Base-by-base conservation (phyloP, 2,329 filamentous ascomycete genomes). In the Trichoderma brevicompactum region DNA sequence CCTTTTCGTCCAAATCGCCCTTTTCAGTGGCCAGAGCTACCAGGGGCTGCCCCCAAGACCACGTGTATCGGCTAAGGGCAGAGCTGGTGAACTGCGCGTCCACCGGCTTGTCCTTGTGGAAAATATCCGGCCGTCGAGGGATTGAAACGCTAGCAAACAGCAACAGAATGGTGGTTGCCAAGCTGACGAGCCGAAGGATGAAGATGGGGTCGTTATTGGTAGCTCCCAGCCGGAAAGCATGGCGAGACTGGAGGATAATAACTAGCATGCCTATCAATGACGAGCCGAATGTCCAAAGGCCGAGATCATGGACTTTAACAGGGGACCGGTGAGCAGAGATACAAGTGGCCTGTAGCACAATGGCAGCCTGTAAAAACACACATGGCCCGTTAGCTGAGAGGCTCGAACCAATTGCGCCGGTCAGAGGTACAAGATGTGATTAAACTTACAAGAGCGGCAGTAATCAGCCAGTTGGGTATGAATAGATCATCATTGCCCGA, bases 111-210 rank as follows among this genome's bases (percentile, higher is more conserved):
- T 81, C 87, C 44, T 87, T 68, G 70, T 82, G 79, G 71, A 82
- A 91, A 17, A 93, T 87, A 61, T 88, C 81, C 3, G 91, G 91
- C 10, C 91, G 83, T 49, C 91, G 83, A 4, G 89, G 89, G 13
- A 92, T 78, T 1, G 82, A 80, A 12, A 89, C 68, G 68, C 83
- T 83, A 15, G 80, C 76, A 50, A 84, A 68, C 13, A 78, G 75
- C 17, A 86, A 75, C n/a, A 76, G 71, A n/a, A 86, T 36, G 13
- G 79, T 74, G 10, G 79, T 73, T 8, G 73, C 75, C 19, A 86
- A 72, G 65, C 87, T 84, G 2, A 78, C 74, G 1, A 81, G 72
- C 40, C 86, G 77, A 32, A 79, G 72, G 50, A 74, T 81, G 13
- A 88, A 76, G 1, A 76, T 74, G 34, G 84, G 74, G 70, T 72